Evolutionary conservation across 116 monocot genomes (phyloP), one percentile per base, ranked within the genome.

Genomic region (Dioscorea cayenensis): DNA sequence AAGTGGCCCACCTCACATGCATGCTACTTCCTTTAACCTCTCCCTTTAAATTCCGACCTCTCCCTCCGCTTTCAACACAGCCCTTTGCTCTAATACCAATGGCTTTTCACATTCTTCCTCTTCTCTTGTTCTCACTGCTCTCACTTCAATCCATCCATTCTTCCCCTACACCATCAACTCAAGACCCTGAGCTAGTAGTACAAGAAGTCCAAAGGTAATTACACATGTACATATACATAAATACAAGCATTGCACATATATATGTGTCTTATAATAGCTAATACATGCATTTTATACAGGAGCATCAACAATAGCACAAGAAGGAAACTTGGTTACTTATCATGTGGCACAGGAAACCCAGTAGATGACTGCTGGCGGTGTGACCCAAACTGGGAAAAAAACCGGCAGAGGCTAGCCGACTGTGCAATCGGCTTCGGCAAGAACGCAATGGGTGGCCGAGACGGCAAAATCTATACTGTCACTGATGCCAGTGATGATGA

Each of bases 281-380:
- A 32, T 32, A 32, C 4, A 32, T 32, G 3, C 4, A 32, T 32
- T 32, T 32, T 55, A 2, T 16, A 21, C 72, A 87, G 87, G 78
- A 81, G 66, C 60, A 84, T 84, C 18, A 79, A 79, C 66, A 72
- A 48, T 5, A 55, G 55, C 55, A 14, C 55, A 4, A 55, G 87
- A 20, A 63, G 84, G 50, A 51, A 51, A 14, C 66, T 84, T 60
- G 84, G 78, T 4, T 74, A 65, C 60, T 63, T 77, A n/a, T 85
- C 89, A 1, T 87, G 87, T 51, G 72, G 80, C 14, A 87, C 87
- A 14, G 87, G 87, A 2, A 87, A 87, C 72, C 89, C 89, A 14
- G 80, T 85, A 32, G 89, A 89, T 62, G 89, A 89, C 72, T 89
- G 89, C 72, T 89, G 89, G 89, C 60, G 82, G 49, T 89, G 89